Conservation (phyloP, 2,329 filamentous ascomycete genomes). For the Tolypocladium sp. region DNA sequence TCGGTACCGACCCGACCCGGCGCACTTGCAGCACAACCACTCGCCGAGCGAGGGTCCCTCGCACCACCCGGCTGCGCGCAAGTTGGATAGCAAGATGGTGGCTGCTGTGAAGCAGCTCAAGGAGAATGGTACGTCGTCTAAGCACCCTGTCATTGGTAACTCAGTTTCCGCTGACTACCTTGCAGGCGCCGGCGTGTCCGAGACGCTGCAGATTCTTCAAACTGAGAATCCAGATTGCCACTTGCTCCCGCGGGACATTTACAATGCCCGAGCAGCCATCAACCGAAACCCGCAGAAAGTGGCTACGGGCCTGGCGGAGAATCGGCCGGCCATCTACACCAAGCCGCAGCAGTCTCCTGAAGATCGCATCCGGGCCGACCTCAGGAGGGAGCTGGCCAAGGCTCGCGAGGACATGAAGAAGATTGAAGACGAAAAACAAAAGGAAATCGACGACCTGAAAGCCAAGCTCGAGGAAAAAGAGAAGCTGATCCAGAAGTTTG, state of each 20-base stretch:
- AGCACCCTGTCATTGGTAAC: not conserved
- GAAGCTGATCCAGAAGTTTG: slow-evolving; percentile 52
- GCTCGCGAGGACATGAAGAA: slow-evolving; percentile 47
- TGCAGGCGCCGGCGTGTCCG: slow-evolving; percentile 52
- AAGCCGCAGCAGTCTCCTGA: slow-evolving; percentile 55
- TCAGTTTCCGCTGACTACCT: slow-evolving; percentile 8
- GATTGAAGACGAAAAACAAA: slow-evolving; percentile 44
- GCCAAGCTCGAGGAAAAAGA: slow-evolving; percentile 54
- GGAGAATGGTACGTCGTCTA: slow-evolving; percentile 46
- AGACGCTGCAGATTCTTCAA: slow-evolving; percentile 58
- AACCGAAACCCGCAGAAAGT: slow-evolving; percentile 57
- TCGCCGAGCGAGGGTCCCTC: slow-evolving; percentile 57
- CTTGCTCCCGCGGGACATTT: slow-evolving; percentile 55
- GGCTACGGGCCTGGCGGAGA: slow-evolving; percentile 48
- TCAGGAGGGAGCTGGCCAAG: slow-evolving; percentile 51
- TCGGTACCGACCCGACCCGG: slow-evolving; percentile 50
- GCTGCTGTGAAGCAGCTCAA: slow-evolving; percentile 58
- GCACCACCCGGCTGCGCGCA: slow-evolving; percentile 56
- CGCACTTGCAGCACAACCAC: slow-evolving; percentile 54
- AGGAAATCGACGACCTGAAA: slow-evolving; percentile 49
- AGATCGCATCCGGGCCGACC: slow-evolving; percentile 53
- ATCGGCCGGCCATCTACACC: slow-evolving; percentile 56
- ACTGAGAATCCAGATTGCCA: slow-evolving; percentile 55
- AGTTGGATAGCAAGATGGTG: slow-evolving; percentile 59
- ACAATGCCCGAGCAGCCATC: slow-evolving; percentile 58